phyloP scores from a whole-genome alignment of 208 protist genomes.

The Leishmania guyanensis region DNA sequence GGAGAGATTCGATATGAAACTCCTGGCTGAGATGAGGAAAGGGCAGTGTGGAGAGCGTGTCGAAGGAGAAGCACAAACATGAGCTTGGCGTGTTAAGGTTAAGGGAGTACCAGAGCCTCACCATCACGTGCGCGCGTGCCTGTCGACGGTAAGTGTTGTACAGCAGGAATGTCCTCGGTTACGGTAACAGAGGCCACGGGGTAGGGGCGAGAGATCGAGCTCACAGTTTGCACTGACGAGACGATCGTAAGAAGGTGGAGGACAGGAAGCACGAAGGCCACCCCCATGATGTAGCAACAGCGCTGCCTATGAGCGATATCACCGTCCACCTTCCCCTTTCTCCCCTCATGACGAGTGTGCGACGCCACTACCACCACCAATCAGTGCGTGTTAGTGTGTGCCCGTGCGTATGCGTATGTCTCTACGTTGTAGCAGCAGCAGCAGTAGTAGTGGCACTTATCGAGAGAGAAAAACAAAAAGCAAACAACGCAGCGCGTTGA shows the following conservation, averaged over 20 bases:
- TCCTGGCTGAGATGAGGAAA: not conserved
- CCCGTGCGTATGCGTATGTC: not conserved
- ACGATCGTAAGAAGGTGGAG: not conserved
- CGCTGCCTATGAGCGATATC: not conserved
- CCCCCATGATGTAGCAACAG: not conserved
- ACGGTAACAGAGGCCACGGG: not conserved
- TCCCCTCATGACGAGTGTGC: not conserved
- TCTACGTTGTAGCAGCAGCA: not conserved
- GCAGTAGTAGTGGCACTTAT: not conserved
- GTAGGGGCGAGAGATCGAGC: not conserved
- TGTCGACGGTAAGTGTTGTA: not conserved
- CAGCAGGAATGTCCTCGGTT: not conserved
- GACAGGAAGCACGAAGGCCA: not conserved
- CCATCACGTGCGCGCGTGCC: not conserved
- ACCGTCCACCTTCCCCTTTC: not conserved
- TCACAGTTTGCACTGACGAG: not conserved
- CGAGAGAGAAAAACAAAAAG: not conserved
- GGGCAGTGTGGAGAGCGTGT: not conserved
- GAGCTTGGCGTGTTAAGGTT: not conserved
- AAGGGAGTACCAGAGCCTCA: not conserved
- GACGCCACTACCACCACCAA: not conserved
- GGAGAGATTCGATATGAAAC: not conserved
- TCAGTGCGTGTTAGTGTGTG: not conserved
- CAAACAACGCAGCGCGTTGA: constrained; percentile 3
- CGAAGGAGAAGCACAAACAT: not conserved